These are phyloP conservation scores for Amorphotheca resinae DNA, from an alignment of 495 filamentous ascomycete genomes.

Conservation along the genomic window DNA sequence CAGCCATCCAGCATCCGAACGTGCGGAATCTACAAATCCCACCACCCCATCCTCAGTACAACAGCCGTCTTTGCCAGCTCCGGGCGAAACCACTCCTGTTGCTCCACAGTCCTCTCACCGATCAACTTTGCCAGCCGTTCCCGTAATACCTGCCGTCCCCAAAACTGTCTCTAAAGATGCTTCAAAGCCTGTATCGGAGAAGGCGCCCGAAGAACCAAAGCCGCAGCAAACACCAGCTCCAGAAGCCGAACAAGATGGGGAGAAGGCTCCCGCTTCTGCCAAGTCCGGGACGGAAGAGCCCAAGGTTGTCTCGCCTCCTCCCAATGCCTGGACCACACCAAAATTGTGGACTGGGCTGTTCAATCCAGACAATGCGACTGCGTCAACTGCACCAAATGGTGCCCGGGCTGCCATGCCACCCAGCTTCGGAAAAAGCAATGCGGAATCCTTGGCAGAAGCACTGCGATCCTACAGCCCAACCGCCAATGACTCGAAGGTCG, in stretches of 20 bases:
- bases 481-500: constrained; percentile 47
- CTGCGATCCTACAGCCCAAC: constrained; percentile 52
- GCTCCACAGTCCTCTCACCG: constrained; percentile 12
- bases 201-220: constrained; percentile 19
- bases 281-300: constrained; percentile 2
- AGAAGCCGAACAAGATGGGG: constrained; percentile 7
- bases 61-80: constrained; percentile 33
- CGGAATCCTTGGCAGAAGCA: constrained; percentile 57
- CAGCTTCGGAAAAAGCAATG: constrained; percentile 37
- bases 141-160: constrained; percentile 55
- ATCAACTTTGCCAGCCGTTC: constrained; percentile 38
- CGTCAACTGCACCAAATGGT: constrained; percentile 9
- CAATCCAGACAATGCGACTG: constrained; percentile 13
- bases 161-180: constrained; percentile 32
- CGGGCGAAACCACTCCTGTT: constrained; percentile 28
- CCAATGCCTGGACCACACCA: constrained; percentile 19
- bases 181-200: constrained; percentile 24
- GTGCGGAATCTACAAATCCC: constrained; percentile 41
- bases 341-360: constrained; percentile 18
- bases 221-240: constrained; percentile 21
- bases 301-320: constrained; percentile 1
- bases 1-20: constrained; percentile 52
- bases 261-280: background rate
- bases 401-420: constrained; percentile 4
- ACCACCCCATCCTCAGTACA: constrained; percentile 56